A percentile compares a stretch with the other conserved stretches of the same genome.
phyloP scores from a whole-genome alignment of 1,139 yeast genomes.

The Zhuliangozyma parablackwelliae region DNA sequence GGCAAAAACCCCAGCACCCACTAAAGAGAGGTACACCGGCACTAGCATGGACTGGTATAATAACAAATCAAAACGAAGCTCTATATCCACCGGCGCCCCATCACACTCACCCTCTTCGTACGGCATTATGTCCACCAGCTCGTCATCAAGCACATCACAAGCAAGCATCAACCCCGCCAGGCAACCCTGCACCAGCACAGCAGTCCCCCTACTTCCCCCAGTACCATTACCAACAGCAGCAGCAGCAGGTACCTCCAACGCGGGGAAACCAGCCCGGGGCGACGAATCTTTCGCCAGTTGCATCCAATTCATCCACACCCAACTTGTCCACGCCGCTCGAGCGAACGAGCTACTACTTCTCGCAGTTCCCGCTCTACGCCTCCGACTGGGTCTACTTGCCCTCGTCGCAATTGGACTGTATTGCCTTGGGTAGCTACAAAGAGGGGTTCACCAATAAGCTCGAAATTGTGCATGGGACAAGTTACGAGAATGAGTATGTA shows the following conservation, averaged over 20 bases:
- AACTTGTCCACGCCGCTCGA: conserved; percentile 9
- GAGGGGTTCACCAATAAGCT: conserved; percentile 65
- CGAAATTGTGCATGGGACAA: conserved; percentile 42
- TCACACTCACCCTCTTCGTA: conserved; percentile 4
- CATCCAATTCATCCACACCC: conserved; percentile 2
- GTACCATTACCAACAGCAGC: conserved; percentile 1
- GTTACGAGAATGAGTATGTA: conserved; percentile 21
- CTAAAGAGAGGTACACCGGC: too few relatives aligned
- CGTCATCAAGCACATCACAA: too few relatives aligned
- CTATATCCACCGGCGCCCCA: conserved; percentile 13
- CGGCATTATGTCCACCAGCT: conserved; percentile 1
- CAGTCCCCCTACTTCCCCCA: neutral
- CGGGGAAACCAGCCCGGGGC: conserved; percentile 1
- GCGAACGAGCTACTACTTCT: conserved; percentile 52
- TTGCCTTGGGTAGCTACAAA: conserved; percentile 66
- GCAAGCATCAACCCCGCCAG: neutral
- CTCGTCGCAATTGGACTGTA: conserved; percentile 38
- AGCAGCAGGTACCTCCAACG: conserved; percentile 1
- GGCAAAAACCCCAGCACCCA: too few relatives aligned
- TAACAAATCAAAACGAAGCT: conserved; percentile 11
- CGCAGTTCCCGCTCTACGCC: conserved; percentile 61
- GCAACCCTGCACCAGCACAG: neutral
- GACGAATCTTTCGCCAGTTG: conserved; percentile 1
- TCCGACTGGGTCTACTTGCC: conserved; percentile 58
- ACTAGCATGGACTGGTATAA: conserved; percentile 16